Conservation (phyloP, 1,139 yeast species). For the Meyerozyma elateridarum region DNA sequence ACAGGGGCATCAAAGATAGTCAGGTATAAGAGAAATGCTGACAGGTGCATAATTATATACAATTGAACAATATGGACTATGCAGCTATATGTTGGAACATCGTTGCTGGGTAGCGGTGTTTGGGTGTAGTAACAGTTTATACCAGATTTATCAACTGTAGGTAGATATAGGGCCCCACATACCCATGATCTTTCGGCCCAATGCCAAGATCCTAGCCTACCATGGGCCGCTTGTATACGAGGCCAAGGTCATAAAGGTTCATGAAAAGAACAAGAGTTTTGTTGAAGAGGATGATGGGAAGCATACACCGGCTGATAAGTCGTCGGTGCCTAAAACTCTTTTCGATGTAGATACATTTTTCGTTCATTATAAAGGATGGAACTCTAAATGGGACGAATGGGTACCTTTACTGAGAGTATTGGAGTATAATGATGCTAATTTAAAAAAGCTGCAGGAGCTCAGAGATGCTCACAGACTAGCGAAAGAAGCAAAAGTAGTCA, state of each 20-base stretch:
- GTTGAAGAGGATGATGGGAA: constrained; percentile 40
- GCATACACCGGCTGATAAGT: constrained; percentile 24
- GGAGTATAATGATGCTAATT: constrained; percentile 65
- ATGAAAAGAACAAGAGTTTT: constrained; percentile 46
- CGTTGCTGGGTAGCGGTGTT: too few relatives aligned
- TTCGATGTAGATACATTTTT: constrained; percentile 46
- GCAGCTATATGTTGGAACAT: too few relatives aligned
- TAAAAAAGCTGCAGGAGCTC: constrained; percentile 59
- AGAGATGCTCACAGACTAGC: constrained; percentile 9
- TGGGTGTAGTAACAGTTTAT: too few relatives aligned
- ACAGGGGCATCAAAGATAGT: too few relatives aligned
- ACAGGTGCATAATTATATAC: too few relatives aligned
- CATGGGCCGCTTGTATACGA: constrained; percentile 91
- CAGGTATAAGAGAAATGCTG: too few relatives aligned
- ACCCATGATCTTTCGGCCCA: constrained; percentile 16
- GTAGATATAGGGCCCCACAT: too few relatives aligned
- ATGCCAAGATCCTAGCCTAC: constrained; percentile 65
- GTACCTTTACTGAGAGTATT: constrained; percentile 66
- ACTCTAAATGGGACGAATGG: constrained; percentile 97
- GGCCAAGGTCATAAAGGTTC: constrained; percentile 70
- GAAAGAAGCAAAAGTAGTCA: not conserved
- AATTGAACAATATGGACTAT: too few relatives aligned
- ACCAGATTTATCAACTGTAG: too few relatives aligned
- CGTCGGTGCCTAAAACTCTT: constrained; percentile 44
- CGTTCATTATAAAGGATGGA: constrained; percentile 96